Base-by-base conservation (phyloP, 2,329 filamentous ascomycete genomes). In the Corniculantispora saksenae region DNA sequence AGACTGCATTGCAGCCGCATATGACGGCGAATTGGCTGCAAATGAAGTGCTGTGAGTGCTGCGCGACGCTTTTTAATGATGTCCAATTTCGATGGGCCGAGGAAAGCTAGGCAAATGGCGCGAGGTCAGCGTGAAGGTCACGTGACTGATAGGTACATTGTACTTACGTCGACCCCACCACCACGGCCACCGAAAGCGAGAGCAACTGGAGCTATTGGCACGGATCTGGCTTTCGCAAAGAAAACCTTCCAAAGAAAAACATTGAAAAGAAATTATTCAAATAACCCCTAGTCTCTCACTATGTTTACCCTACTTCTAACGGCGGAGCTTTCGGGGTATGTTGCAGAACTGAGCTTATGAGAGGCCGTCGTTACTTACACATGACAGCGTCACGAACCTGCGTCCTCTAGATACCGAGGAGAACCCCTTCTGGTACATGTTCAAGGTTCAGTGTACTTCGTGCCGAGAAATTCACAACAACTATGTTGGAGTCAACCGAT, bases 391-490 rank as follows among this genome's bases (percentile, higher is more conserved):
- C 66, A 97, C 93, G 66, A 91, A 95, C 73, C 88, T 99, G 70
- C 89, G 89, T 64, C 95, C 95, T 9, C 83, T 89, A 70, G 95
- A 99, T 77, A 93, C 89, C 8, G 82, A 89, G 71, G 91, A 92
- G 21, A 86, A 85, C 66, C 92, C 93, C 4, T 99, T 97, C 82
- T 97, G 91, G 85, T 99, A 97, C 81, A 97, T 92, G 59, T 98
- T 99, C 86, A 95, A 91, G 76, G 94, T 99, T 43, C 92, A 97
- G 82, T 99, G 95, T 80, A 97, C 93, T n/a, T 97, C 94, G 63
- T 99, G 95, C 79, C 89, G 93, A 67, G 95, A 99, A 78, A 89
- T 85, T 1, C 94, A 99, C 76, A 86, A 91, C 13, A 99, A 97
- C 72, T 89, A 87, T 80, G 88, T 99, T 61, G 90, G 89, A 64